Percentiles rank a stretch among this genome's conserved stretches.
phyloP scores from a whole-genome alignment of 169 alveolate species.

The Eimeria brunetti region DNA sequence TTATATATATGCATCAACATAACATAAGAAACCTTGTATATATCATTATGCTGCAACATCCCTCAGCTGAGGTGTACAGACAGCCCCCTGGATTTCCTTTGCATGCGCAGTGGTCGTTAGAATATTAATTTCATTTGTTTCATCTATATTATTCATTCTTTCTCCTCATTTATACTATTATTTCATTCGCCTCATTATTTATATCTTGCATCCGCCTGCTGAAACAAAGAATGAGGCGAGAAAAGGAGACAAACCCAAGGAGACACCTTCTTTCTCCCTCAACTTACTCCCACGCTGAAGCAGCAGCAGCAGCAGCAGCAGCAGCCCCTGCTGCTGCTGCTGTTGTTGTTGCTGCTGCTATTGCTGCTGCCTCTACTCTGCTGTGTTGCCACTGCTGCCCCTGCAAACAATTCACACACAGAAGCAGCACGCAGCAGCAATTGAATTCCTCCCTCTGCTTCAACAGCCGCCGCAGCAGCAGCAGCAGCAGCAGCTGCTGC shows the following conservation, averaged over 20 bases:
- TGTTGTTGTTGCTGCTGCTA: background rate
- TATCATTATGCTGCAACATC: background rate
- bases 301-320: background rate
- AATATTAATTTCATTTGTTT: too few relatives aligned
- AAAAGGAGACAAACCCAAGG: background rate
- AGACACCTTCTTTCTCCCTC: background rate
- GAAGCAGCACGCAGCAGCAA: background rate
- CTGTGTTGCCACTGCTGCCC: constrained; percentile 49
- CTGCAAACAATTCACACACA: background rate
- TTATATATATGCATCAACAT: too few relatives aligned
- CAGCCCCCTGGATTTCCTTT: background rate
- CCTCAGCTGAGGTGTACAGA: background rate
- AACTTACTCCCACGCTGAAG: background rate
- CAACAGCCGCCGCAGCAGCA: background rate
- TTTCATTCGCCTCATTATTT: background rate
- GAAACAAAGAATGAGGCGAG: too few relatives aligned
- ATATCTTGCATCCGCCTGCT: background rate
- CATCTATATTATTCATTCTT: background rate
- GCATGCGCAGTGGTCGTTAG: too few relatives aligned
- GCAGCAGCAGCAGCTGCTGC: background rate
- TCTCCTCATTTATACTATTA: background rate
- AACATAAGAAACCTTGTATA: too few relatives aligned
- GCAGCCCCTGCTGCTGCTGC: too few relatives aligned
- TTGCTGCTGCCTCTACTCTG: constrained; percentile 8
- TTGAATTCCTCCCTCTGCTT: too few relatives aligned